Evolutionary conservation across 352 stramenopile genomes (phyloP).

Genomic region (Globisporangium apiculatum): DNA sequence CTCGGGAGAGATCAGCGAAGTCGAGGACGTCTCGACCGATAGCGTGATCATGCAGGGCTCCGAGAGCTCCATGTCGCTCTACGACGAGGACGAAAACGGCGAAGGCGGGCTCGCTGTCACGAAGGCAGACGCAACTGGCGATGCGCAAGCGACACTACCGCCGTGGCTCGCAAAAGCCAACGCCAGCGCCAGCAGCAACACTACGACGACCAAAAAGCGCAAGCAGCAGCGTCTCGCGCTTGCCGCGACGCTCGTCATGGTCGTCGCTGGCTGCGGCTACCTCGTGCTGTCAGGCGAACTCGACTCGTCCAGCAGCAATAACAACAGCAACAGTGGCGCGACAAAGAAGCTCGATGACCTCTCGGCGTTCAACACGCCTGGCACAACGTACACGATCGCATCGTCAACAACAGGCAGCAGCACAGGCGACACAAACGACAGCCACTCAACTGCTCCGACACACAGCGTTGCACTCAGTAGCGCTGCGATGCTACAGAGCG

Average conservation of each 20-base stretch:
- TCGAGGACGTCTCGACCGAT: conserved; percentile 7
- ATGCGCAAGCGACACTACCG: no score
- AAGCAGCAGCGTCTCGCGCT: conserved; percentile 6
- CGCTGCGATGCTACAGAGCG: conserved; percentile 2
- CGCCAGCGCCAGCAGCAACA: no score
- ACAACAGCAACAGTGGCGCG: neutral
- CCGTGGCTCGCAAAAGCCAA: no score
- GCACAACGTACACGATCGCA: neutral
- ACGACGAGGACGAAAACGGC: conserved; percentile 8
- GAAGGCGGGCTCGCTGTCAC: neutral
- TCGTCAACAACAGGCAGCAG: no score
- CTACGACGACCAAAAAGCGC: neutral
- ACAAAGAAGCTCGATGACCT: neutral
- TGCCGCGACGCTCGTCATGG: neutral
- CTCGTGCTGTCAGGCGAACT: neutral
- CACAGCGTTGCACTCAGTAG: neutral
- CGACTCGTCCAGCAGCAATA: neutral
- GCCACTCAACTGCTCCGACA: no score
- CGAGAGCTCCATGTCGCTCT: conserved; percentile 3
- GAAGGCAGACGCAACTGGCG: neutral
- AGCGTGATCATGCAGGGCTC: conserved; percentile 11
- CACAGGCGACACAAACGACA: no score
- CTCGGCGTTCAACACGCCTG: neutral
- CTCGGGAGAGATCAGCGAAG: conserved; percentile 10
- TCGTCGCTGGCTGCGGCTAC: conserved; percentile 10